Conservation (phyloP, 495 filamentous ascomycete genomes). For the Penicillium alfredii region DNA sequence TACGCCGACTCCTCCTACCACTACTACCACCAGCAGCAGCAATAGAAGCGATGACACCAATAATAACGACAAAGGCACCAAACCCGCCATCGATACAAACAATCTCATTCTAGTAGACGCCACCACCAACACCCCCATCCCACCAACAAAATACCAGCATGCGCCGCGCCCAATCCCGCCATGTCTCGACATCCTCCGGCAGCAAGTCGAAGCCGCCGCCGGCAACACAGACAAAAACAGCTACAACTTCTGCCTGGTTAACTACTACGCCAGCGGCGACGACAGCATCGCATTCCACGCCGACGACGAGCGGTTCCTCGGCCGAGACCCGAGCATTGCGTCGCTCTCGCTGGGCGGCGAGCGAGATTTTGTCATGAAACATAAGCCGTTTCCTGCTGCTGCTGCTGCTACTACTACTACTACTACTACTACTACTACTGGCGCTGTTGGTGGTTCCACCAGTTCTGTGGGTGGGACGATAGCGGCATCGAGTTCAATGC, state of each 20-base stretch:
- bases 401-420: no score
- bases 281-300: constrained; percentile 72
- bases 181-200: constrained; percentile 54
- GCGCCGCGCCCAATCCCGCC: constrained; percentile 59
- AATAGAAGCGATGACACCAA: no score
- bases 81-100: background rate
- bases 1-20: no score
- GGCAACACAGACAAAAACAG: constrained; percentile 26
- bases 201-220: constrained; percentile 52
- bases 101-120: constrained; percentile 34
- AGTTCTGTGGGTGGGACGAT: no score
- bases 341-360: constrained; percentile 61
- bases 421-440: no score
- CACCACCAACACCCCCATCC: constrained; percentile 25
- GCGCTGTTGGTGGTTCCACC: no score
- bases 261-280: constrained; percentile 65
- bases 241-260: constrained; percentile 72
- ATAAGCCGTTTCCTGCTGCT: no score
- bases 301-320: constrained; percentile 71
- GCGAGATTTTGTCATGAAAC: constrained; percentile 67
- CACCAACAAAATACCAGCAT: constrained; percentile 46
- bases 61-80: constrained; percentile 1
- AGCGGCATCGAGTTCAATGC: no score
- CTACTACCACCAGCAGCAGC: no score
- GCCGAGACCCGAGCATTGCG: constrained; percentile 59